Base-by-base conservation (phyloP, 441 rosid species). In the Manihot esculenta region DNA sequence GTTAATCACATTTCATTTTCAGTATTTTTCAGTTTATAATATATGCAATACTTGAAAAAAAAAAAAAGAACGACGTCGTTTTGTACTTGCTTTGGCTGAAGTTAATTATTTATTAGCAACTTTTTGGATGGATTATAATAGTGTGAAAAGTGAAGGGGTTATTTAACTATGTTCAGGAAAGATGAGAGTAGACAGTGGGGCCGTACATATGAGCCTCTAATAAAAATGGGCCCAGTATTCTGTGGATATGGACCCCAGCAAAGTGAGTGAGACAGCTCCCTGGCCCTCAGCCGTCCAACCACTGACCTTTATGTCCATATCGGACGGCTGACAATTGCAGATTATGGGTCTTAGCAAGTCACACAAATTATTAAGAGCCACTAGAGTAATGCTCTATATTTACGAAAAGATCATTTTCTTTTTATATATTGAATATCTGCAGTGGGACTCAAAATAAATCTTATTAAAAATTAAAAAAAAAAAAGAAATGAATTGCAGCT, bases 281-380 rank as follows among this genome's bases (percentile, higher is more conserved):
- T 49, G 2, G 4, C 2, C 33, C 24, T 55, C 38, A 68, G 76
- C 81, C 72, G 49, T 72, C 77, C 76, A 64, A 17, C 48, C 49
- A 54, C 20, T 33, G 9, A 8, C n/a, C 72, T 14, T 41, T 54
- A 41, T 26, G 75, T 81, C 78, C 58, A 64, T 67, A 76, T 80
- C 82, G 14, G 61, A 58, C 64, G 82, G 74, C 47, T 73, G 67
- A 66, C 1, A 33, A 59, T 66, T 64, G 68, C 24, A 27, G 66
- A n/a, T 62, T 42, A 49, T 14, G 9, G 38, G 74, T 77, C 45
- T 42, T 42, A 54, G 20, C 51, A 65, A n/a, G n/a, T n/a, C n/a
- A n/a, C n/a, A n/a, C n/a, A n/a, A n/a, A 71, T 9, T 41, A 4
- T 42, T 20, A n/a, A 51, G 38, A 7, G 6, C 38, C 5, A 33